Percentiles rank a stretch among this genome's conserved stretches.
Conservation (phyloP, 2,329 filamentous ascomycete genomes). For the Balansia obtecta region DNA sequence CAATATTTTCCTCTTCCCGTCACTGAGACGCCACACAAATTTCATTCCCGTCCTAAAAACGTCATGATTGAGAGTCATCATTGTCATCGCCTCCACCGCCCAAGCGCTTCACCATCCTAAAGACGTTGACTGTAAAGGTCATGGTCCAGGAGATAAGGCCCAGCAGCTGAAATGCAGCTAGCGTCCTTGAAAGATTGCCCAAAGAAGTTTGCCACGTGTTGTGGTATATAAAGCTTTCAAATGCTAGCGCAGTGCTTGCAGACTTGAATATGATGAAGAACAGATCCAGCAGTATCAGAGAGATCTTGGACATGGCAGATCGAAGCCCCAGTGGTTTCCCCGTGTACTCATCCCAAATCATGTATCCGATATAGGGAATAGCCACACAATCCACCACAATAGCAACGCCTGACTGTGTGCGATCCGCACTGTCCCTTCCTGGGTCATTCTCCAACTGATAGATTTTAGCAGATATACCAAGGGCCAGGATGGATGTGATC, state of each 20-base stretch:
- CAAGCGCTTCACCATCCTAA: conserved; percentile 52
- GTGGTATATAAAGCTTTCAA: conserved; percentile 63
- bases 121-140: conserved; percentile 79
- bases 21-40: neutral
- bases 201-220: conserved; percentile 22
- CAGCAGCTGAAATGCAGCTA: conserved; percentile 69
- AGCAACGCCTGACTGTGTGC: conserved; percentile 73
- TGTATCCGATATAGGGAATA: conserved; percentile 81
- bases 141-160: conserved; percentile 80
- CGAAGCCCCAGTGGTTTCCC: conserved; percentile 85
- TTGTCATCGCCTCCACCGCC: conserved; percentile 36
- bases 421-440: conserved; percentile 36
- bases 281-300: conserved; percentile 80
- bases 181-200: conserved; percentile 49
- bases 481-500: conserved; percentile 67
- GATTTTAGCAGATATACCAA: conserved; percentile 68
- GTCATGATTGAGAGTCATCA: conserved; percentile 3
- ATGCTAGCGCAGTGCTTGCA: conserved; percentile 81
- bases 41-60: neutral
- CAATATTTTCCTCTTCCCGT: neutral
- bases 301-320: conserved; percentile 71
- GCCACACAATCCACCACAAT: conserved; percentile 82
- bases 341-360: conserved; percentile 94
- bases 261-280: conserved; percentile 97
- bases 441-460: conserved; percentile 44